Base-by-base conservation (phyloP, 805 yeast genomes). In the Candida morakotiae region DNA sequence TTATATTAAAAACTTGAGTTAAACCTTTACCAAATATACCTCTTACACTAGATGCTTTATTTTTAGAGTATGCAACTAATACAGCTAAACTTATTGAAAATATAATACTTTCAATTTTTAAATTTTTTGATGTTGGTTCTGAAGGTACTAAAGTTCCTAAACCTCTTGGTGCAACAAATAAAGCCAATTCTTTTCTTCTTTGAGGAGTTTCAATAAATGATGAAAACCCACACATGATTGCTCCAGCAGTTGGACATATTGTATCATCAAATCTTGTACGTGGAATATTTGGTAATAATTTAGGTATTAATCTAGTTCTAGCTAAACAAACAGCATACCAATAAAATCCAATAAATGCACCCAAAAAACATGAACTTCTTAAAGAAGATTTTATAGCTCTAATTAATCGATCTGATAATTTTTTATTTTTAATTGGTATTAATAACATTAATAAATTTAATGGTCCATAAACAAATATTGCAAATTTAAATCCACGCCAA, bases 271-370 rank as follows among this genome's bases (percentile, higher is more conserved):
- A 64, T 14, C 52, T 37, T 3, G 59, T 55, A 16, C 44, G 45
- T 7, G 67, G 60, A 1, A 55, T 57, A 2, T 48, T 39, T 3
- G 74, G 73, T 43, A 67, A 62, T 14, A 70, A 34, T 15, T 37
- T 38, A 3, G 75, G 75, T 1, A 69, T 56, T 2, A 69, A 35
- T 38, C 73, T 44, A 3, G 63, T 58, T 34, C 77, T 49, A 3
- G 61, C 55, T 17, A 71, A 50, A 47, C 77, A 71, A 10, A 72
- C 75, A 7, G 64, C 63, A 43, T 72, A 72, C 77, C 77, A 71
- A 40, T 56, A 56, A 31, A 69, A 50, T 10, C 58, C 58, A 20
- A 71, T 71, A 43, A 60, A 71, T 2, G 62, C 39, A 3, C 68
- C 73, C 35, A 71, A 53, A 48, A 71, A 71, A 20, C 60, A 50